phyloP scores from a whole-genome alignment of 805 yeast species.

The Nakazawaea populi region DNA sequence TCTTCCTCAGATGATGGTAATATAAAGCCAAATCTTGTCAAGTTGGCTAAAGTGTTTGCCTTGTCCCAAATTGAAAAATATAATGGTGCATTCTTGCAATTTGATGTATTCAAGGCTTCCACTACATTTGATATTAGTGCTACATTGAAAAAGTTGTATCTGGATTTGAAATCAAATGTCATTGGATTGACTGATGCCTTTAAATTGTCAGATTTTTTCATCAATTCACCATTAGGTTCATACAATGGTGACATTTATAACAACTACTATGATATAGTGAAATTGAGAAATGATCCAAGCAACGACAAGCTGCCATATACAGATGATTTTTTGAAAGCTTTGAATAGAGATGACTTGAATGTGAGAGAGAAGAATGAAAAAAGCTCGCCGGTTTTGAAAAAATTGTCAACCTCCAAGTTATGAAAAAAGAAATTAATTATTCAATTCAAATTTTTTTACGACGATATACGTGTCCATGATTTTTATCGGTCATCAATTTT shows the following conservation, averaged over 20 bases:
- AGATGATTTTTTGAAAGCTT: constrained; percentile 27
- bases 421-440: too few species aligned
- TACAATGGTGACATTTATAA: constrained; percentile 81
- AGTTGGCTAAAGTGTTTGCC: constrained; percentile 59
- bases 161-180: constrained; percentile 56
- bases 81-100: constrained; percentile 67
- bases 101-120: constrained; percentile 46
- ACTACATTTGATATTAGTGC: constrained; percentile 36
- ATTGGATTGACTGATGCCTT: constrained; percentile 81
- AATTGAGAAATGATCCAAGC: constrained; percentile 41
- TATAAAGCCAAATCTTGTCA: constrained; percentile 43
- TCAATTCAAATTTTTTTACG: too few species aligned
- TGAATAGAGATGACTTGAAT: constrained; percentile 31
- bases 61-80: constrained; percentile 62
- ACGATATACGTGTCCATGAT: too few species aligned
- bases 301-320: constrained; percentile 59
- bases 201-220: constrained; percentile 71
- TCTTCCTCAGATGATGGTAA: constrained; percentile 24
- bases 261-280: constrained; percentile 60
- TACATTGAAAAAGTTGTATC: constrained; percentile 39
- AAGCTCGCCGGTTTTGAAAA: constrained; percentile 17
- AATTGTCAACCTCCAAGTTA: constrained; percentile 3
- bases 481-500: too few species aligned
- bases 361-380: constrained; percentile 25
- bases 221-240: constrained; percentile 78